Conservation (phyloP, 768 basidiomycete species). For the Floccularia luteovirens region DNA sequence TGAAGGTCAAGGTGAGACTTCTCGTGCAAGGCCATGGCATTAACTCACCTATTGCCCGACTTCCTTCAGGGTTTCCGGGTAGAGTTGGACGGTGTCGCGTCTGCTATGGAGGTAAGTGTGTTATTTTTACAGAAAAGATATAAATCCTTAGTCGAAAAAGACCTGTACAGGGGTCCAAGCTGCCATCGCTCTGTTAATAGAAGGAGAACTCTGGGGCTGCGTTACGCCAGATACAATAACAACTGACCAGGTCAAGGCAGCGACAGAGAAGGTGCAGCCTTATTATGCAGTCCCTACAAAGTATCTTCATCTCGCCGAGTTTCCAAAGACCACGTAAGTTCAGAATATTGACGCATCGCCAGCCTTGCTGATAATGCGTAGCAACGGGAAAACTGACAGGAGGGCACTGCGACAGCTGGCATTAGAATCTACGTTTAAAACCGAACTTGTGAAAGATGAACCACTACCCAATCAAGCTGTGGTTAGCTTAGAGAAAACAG, state of each 20-base stretch:
- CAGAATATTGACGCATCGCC: conserved; percentile 4
- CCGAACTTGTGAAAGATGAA: conserved; percentile 3
- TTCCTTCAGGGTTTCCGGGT: conserved; percentile 47
- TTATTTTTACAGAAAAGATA: not conserved
- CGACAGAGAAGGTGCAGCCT: conserved; percentile 44
- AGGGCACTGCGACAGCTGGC: conserved; percentile 31
- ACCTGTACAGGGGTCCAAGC: conserved; percentile 32
- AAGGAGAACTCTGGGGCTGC: conserved; percentile 49
- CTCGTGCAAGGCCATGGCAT: not conserved
- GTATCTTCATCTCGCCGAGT: conserved; percentile 31
- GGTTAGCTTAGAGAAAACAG: too few relatives aligned
- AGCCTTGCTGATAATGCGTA: conserved; percentile 8
- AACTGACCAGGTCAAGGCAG: conserved; percentile 29
- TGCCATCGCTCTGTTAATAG: conserved; percentile 44
- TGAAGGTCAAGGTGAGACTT: conserved; percentile 45
- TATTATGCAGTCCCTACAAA: conserved; percentile 52
- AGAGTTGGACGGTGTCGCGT: conserved; percentile 54
- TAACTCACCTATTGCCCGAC: conserved; percentile 3
- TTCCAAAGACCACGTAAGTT: conserved; percentile 46
- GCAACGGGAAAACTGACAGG: conserved; percentile 47
- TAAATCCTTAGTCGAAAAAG: conserved; percentile 13
- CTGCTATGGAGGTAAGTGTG: conserved; percentile 44
- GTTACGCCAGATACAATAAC: conserved; percentile 30
- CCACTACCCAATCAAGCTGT: too few relatives aligned
- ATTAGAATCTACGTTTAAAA: conserved; percentile 11